Evolutionary conservation across 768 basidiomycete species (phyloP).

Genomic region (Phaeotremella skinneri): DNA sequence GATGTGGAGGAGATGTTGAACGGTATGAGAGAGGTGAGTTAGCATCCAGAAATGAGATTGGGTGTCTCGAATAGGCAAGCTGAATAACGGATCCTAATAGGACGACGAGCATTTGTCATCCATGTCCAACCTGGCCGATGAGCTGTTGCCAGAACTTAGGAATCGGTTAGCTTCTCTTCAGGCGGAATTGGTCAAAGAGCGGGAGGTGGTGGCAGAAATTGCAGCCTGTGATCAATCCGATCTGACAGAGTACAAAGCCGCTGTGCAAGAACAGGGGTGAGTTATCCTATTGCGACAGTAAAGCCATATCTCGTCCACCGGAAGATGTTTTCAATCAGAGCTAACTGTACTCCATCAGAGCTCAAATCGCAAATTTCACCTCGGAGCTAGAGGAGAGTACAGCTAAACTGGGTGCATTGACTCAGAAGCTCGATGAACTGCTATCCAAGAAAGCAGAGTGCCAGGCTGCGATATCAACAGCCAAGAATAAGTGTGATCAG

Average conservation of each 20-base stretch:
- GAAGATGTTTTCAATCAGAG: not conserved
- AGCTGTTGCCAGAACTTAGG: constrained; percentile 39
- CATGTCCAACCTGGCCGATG: constrained; percentile 20
- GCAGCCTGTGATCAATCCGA: constrained; percentile 48
- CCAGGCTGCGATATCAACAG: constrained; percentile 38
- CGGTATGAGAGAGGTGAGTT: constrained; percentile 42
- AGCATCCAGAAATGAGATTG: too few relatives aligned
- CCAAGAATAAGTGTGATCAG: constrained; percentile 46
- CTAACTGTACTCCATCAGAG: constrained; percentile 17
- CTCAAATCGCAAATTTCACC: constrained; percentile 44
- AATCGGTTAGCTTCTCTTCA: constrained; percentile 39
- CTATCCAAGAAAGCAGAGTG: constrained; percentile 33
- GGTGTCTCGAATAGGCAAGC: not conserved
- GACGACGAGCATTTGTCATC: constrained; percentile 37
- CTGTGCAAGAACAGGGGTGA: constrained; percentile 43
- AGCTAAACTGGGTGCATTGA: constrained; percentile 40
- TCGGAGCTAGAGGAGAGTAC: constrained; percentile 43
- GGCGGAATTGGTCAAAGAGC: constrained; percentile 45
- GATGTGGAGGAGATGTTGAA: constrained; percentile 33
- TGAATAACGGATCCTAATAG: constrained; percentile 17
- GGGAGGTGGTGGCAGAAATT: constrained; percentile 43
- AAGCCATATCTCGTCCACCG: not conserved
- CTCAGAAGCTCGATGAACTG: constrained; percentile 40
- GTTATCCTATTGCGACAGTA: constrained; percentile 6
- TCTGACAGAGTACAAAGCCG: constrained; percentile 36